Conservation (phyloP, 2,329 filamentous ascomycete species). For the Fusarium aywerte region DNA sequence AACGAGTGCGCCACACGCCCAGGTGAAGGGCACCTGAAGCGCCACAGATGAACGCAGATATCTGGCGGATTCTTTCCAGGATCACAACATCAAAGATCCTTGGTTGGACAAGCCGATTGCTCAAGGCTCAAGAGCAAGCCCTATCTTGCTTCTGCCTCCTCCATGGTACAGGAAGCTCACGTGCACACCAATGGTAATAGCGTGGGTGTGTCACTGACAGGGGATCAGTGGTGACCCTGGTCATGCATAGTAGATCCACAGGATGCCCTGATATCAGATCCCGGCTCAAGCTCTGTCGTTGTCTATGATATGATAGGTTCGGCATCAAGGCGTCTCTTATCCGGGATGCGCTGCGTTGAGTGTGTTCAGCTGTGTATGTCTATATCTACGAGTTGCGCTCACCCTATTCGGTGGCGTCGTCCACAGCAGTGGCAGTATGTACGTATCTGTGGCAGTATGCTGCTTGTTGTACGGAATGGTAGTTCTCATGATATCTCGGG, state of each 20-base stretch:
- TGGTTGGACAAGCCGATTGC: constrained; percentile 12
- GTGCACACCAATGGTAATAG: constrained; percentile 26
- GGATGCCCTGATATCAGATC: constrained; percentile 16
- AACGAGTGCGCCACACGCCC: constrained; percentile 22
- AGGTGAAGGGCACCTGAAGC: constrained; percentile 21
- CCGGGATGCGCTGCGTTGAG: constrained; percentile 19
- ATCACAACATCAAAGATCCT: constrained; percentile 7
- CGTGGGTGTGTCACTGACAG: constrained; percentile 16
- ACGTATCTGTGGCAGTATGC: constrained; percentile 20
- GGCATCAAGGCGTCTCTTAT: constrained; percentile 20
- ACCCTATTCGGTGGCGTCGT: constrained; percentile 32
- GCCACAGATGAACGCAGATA: constrained; percentile 17
- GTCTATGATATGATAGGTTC: constrained; percentile 26
- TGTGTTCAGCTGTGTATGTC: constrained; percentile 17
- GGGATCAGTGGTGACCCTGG: constrained; percentile 19
- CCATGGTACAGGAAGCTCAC: constrained; percentile 22
- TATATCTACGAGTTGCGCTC: constrained; percentile 28
- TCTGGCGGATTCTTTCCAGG: constrained; percentile 10
- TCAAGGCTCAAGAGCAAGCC: constrained; percentile 7
- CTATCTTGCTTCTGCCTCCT: constrained; percentile 21
- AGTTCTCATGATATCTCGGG: constrained; percentile 52
- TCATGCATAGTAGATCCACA: constrained; percentile 24
- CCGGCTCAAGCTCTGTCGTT: background rate
- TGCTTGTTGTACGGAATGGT: constrained; percentile 29
- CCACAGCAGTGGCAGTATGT: constrained; percentile 13